Evolutionary conservation across 1,284 basidiomycete genomes (phyloP).

Genomic region (Amylostereum chailletii): DNA sequence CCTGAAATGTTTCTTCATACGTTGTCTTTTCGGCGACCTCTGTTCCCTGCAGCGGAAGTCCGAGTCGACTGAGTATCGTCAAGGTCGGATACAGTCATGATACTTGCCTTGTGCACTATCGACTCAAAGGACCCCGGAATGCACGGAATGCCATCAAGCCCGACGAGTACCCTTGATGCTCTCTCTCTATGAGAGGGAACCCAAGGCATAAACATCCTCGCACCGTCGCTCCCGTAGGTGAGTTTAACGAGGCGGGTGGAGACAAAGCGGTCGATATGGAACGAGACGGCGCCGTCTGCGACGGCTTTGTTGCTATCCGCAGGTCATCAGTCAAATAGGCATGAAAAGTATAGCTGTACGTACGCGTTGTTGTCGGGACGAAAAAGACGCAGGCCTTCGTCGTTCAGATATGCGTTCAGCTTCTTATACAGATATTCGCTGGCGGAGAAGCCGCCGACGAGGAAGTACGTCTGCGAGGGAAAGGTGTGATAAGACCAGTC

Average conservation of each 20-base stretch:
- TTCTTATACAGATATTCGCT: slow-evolving; percentile 38
- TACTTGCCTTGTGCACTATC: too few species aligned
- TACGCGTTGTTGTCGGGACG: slow-evolving; percentile 32
- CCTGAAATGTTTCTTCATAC: neutral
- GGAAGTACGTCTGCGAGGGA: slow-evolving; percentile 21
- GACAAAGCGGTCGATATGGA: slow-evolving; percentile 41
- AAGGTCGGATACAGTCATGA: too few species aligned
- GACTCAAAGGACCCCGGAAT: too few species aligned
- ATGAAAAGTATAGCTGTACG: slow-evolving; percentile 10
- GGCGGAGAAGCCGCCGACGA: slow-evolving; percentile 41
- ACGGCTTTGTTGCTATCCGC: slow-evolving; percentile 45
- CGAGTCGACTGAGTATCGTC: too few species aligned
- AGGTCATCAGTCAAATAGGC: neutral
- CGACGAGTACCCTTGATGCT: too few species aligned
- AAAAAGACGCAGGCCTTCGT: slow-evolving; percentile 20
- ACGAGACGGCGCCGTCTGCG: slow-evolving; percentile 46
- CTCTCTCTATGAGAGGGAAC: too few species aligned
- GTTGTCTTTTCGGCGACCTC: neutral
- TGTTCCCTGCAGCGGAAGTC: neutral
- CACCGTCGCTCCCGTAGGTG: slow-evolving; percentile 20
- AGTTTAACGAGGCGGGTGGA: slow-evolving; percentile 34
- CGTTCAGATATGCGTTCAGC: slow-evolving; percentile 25
- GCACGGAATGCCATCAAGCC: too few species aligned
- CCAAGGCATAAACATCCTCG: too few species aligned
- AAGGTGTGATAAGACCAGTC: too few species aligned